Evolutionary conservation across 345 rosid genomes (phyloP), one percentile per base, ranked within the genome.

Genomic region (rapeseed (Brassica napus)): DNA sequence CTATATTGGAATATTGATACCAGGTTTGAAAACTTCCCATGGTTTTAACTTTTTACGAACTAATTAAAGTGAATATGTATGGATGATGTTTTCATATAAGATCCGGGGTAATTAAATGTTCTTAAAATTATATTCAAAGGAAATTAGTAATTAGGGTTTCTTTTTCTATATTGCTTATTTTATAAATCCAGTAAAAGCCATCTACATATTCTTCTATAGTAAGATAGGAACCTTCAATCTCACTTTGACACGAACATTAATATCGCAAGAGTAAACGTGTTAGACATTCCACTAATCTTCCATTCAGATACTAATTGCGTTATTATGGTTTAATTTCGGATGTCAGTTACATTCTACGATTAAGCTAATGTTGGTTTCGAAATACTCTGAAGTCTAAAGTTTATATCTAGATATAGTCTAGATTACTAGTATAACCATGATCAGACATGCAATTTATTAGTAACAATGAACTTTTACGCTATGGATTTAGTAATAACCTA

Each of bases 221-320:
- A 69, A 77, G 64, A 49, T 26, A 60, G 1, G 61, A 76, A 60
- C 61, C 49, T 11, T 60, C 62, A 69, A 69, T 21, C 16, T 31
- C 52, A 11, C 49, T 34, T 47, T 18, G 39, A 71, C 55, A 69
- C 21, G 8, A 69, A 32, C 64, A 77, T 77, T 24, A 23, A 59
- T 68, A 68, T 68, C 32, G 16, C 23, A 23, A 60, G 63, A 32
- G 73, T 68, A 39, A 35, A 58, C 34, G 68, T 57, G 47, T 6
- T 69, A 44, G 65, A 35, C 65, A 71, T 63, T 60, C 18, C 57
- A 77, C 44, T 18, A 34, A 35, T 52, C 28, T 15, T 18, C 34
- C 55, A 23, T 35, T 77, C 75, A 15, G 24, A 49, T 49, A 62
- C 34, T 63, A 63, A 77, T 49, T 70, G 42, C 66, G 5, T 77